These are phyloP conservation scores for Apium graveolens DNA, from an alignment of 129 eudicot species.

Conservation along the genomic window DNA sequence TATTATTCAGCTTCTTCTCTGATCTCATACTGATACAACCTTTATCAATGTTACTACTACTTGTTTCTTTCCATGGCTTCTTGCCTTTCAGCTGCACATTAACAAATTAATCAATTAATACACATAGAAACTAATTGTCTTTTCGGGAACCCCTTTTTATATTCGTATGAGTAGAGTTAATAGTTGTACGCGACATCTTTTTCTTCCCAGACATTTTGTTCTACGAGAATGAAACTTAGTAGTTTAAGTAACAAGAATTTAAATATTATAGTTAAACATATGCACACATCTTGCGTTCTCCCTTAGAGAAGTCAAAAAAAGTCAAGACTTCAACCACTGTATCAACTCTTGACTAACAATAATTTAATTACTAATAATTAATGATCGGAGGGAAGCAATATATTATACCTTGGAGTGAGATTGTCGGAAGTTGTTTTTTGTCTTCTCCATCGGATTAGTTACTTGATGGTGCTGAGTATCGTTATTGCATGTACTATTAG, in stretches of 20 bases:
- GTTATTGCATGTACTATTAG: constrained; percentile 1
- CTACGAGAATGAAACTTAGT: no score
- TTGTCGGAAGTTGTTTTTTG: neutral
- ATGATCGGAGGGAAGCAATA: neutral
- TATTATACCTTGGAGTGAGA: neutral
- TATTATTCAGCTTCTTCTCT: neutral
- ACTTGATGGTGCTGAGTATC: constrained; percentile 11
- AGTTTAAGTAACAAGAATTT: neutral
- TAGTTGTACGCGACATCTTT: neutral
- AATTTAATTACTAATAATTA: neutral
- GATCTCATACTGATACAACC: constrained; percentile 2
- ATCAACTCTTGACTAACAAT: no score
- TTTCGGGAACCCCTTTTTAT: no score
- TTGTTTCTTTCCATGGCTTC: constrained; percentile 34
- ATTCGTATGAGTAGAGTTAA: no score
- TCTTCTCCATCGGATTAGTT: neutral
- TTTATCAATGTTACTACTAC: constrained; percentile 7
- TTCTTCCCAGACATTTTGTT: neutral
- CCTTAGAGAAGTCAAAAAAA: no score
- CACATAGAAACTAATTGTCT: neutral
- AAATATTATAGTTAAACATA: no score
- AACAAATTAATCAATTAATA: constrained; percentile 27
- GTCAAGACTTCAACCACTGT: no score
- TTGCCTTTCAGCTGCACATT: constrained; percentile 13
- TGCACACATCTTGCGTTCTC: no score